These are phyloP conservation scores for Aspergillus cavernicola DNA, from an alignment of 495 filamentous ascomycete species.

Conservation along the genomic window DNA sequence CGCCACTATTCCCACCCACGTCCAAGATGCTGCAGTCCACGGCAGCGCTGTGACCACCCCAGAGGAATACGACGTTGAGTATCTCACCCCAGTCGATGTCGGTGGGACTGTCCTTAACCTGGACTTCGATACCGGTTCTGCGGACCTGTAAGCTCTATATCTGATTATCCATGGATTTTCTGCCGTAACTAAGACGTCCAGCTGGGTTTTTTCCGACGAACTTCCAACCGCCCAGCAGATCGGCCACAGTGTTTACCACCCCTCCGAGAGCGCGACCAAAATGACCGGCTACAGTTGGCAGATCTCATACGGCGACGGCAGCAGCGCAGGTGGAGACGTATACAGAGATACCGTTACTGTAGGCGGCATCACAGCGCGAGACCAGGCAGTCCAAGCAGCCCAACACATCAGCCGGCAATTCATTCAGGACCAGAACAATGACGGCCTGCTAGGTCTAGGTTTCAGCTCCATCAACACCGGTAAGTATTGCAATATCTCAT, in stretches of 20 bases:
- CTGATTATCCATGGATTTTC: not conserved
- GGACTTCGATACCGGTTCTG: slow-evolving; percentile 73
- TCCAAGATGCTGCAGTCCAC: slow-evolving; percentile 43
- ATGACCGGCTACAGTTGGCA: slow-evolving; percentile 57
- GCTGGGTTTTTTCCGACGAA: slow-evolving; percentile 53
- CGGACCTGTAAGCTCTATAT: slow-evolving; percentile 59
- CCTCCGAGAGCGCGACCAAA: slow-evolving; percentile 46
- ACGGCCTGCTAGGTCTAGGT: slow-evolving; percentile 69
- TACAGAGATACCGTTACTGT: slow-evolving; percentile 67
- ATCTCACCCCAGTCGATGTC: slow-evolving; percentile 62
- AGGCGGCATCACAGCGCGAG: slow-evolving; percentile 56
- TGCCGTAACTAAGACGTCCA: slow-evolving; percentile 14
- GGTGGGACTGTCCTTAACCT: slow-evolving; percentile 61
- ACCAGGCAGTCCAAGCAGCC: slow-evolving; percentile 70
- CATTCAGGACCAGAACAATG: slow-evolving; percentile 53
- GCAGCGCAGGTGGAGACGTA: slow-evolving; percentile 60
- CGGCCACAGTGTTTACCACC: slow-evolving; percentile 63
- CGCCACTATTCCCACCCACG: slow-evolving; percentile 33
- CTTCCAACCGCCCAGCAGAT: slow-evolving; percentile 41
- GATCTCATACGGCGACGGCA: slow-evolving; percentile 72
- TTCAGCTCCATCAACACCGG: slow-evolving; percentile 68
- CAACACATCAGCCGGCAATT: slow-evolving; percentile 57
- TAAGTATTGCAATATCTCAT: not conserved
- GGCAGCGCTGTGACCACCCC: slow-evolving; percentile 53
- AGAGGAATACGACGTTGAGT: slow-evolving; percentile 56